These are phyloP conservation scores for Anisodus acutangulus DNA, from an alignment of 257 asterid genomes.

Conservation along the genomic window DNA sequence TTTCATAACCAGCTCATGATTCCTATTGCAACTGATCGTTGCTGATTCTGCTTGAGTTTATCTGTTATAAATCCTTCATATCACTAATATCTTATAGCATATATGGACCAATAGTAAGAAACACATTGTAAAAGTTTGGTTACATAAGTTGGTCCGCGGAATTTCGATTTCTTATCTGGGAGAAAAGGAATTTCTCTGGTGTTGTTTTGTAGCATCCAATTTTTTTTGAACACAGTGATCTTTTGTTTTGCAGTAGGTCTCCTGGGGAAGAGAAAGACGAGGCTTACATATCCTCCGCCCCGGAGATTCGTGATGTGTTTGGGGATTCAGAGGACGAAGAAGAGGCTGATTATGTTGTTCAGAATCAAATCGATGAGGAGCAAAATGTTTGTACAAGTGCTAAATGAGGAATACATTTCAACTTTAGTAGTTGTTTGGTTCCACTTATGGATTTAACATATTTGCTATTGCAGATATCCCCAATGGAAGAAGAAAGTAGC, in stretches of 20 bases:
- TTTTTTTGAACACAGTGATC: conserved; percentile 14
- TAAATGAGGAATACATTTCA: conserved; percentile 22
- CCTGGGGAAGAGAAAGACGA: conserved; percentile 66
- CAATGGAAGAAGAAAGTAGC: conserved; percentile 67
- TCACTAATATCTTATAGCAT: background rate
- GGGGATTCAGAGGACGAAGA: conserved; percentile 92
- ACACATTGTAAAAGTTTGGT: background rate
- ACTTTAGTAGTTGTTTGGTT: conserved; percentile 22
- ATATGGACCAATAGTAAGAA: background rate
- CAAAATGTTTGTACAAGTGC: conserved; percentile 51
- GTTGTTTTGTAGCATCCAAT: conserved; percentile 15
- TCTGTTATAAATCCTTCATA: background rate
- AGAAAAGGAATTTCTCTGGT: background rate
- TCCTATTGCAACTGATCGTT: conserved; percentile 14
- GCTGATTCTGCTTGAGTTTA: conserved; percentile 10
- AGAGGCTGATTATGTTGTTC: conserved; percentile 56
- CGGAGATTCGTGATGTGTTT: conserved; percentile 90
- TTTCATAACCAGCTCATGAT: background rate
- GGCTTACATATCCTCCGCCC: conserved; percentile 66
- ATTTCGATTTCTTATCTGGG: background rate
- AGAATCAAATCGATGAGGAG: conserved; percentile 59
- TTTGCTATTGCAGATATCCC: conserved; percentile 60
- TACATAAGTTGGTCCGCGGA: background rate
- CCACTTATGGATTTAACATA: conserved; percentile 31
- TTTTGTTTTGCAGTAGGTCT: conserved; percentile 53